Base-by-base conservation (phyloP, 345 rosid genomes). In the Durio zibethinus region DNA sequence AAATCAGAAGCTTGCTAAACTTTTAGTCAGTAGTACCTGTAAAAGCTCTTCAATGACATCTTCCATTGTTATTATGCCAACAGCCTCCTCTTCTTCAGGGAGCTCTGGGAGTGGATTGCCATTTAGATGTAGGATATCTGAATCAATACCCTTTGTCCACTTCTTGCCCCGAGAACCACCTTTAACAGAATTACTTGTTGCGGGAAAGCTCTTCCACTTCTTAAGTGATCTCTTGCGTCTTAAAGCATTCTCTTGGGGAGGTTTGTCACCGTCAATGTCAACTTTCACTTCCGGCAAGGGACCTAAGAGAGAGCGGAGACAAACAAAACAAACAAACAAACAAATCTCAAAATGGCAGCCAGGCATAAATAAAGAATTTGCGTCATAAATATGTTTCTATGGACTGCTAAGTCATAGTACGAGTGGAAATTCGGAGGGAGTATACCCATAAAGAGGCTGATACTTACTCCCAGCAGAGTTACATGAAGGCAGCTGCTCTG, bases 41-140 rank as follows among this genome's bases (percentile, higher is more conserved):
- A 96, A 80, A 74, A 96, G 95, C 82, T 96, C 98, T 84, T 96
- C 99, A 67, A 96, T 96, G 78, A 96, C 97, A 85, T 96, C 99
- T 82, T 96, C 99, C 99, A 96, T 96, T 47, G 99, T 93, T 75
- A 96, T 92, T 72, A 96, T 75, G 66, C 99, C 99, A 1, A 96
- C 90, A 15, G 93, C 94, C 86, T 93, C 99, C 82, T 90, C 97
- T 84, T 92, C 99, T 75, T 93, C 98, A 0, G 89, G 87, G 33
- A 87, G 88, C 69, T 84, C 83, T 12, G 94, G 93, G 16, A 94
- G 97, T 15, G 91, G 86, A 62, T 73, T 77, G 10, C 82, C 97
- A 81, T 90, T 86, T 76, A 96, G 71, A 7, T 91, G 85, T 69
- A 96, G 80, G 72, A 96, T 89, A 82, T 96, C 97, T 0, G 91